These are phyloP conservation scores for Cordyceps javanica DNA, from an alignment of 2,329 filamentous ascomycete species.

Conservation along the genomic window DNA sequence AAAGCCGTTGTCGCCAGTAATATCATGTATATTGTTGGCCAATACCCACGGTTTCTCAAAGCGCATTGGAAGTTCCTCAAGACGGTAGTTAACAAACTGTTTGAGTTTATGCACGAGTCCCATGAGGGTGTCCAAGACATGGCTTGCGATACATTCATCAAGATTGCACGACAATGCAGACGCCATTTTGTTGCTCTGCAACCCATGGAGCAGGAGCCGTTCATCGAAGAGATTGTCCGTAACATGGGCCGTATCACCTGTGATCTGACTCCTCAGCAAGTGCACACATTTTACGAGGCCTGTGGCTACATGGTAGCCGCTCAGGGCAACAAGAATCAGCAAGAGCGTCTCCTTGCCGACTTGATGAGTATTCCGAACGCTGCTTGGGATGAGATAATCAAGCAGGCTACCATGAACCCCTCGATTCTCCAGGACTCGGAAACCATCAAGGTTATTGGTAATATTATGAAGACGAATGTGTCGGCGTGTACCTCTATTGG, in stretches of 20 bases:
- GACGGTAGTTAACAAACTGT: conserved; percentile 98
- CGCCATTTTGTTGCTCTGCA: conserved; percentile 95
- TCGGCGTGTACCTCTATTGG: conserved; percentile 97
- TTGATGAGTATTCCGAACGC: conserved; percentile 90
- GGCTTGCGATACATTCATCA: conserved; percentile 99
- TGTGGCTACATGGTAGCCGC: conserved; percentile 99
- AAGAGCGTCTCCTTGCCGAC: conserved; percentile 85
- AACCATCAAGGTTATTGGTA: conserved; percentile 97
- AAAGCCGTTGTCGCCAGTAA: conserved; percentile 98
- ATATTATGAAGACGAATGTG: conserved; percentile 99
- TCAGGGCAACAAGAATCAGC: conserved; percentile 88
- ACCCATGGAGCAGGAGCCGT: conserved; percentile 88
- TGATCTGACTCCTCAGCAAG: conserved; percentile 91
- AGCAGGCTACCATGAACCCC: conserved; percentile 76
- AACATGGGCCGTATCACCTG: conserved; percentile 94
- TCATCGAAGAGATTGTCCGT: conserved; percentile 97
- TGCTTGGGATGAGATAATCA: conserved; percentile 94
- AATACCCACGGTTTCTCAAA: conserved; percentile 96
- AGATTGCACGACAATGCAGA: conserved; percentile 97
- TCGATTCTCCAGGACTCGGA: conserved; percentile 84
- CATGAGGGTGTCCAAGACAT: conserved; percentile 99
- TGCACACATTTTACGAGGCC: conserved; percentile 98
- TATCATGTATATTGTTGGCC: conserved; percentile 99
- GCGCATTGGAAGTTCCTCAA: conserved; percentile 99
- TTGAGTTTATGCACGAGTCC: conserved; percentile 99